Base-by-base conservation (phyloP, 1,284 basidiomycete species). In the Cryptococcus deneoformans region DNA sequence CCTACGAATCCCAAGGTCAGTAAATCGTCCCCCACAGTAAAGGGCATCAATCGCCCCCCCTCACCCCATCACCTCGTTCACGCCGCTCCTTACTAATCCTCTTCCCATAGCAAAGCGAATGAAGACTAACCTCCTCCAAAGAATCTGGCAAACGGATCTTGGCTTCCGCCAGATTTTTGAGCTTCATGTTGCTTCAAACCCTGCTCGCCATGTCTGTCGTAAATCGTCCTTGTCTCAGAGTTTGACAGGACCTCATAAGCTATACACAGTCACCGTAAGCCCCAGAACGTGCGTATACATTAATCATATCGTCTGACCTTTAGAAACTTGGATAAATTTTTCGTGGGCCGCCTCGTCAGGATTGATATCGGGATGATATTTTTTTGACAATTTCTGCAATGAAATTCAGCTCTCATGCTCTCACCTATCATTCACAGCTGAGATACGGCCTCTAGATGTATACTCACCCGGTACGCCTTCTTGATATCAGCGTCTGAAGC, bases 231-330 rank as follows among this genome's bases (percentile, higher is more conserved):
- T 85, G 90, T 92, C 88, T 84, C 85, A 1, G 83, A 60, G 70
- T 95, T 90, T 5, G 90, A 92, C 34, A 97, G 81, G 24, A 95
- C 85, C 77, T 96, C 92, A 68, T 95, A 97, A n/a, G 92, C 92
- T 92, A 69, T 39, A 56, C 20, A 38, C 10, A 8, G 20, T 39
- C 10, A 46, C 8, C 16, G 49, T 55, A 38, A 56, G 61, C 50
- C 16, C 38, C 10, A 24, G 3, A 11, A 10, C 29, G 14, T 24
- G 2, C 34, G 29, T 4, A 6, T 11, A n/a, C 35, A 29, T 11
- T 20, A 36, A 43, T 35, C 16, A 40, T 14, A 20, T n/a, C 14
- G 29, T 34, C 84, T 61, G 67, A 92, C 91, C 91, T 70, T 88
- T 85, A 29, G 92, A 87, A 70, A 95, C 86, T 64, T 94, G 87